A percentile compares a stretch with the other conserved stretches of the same genome.
phyloP scores from a whole-genome alignment of 805 yeast species.

The Komagataella ulmi region DNA sequence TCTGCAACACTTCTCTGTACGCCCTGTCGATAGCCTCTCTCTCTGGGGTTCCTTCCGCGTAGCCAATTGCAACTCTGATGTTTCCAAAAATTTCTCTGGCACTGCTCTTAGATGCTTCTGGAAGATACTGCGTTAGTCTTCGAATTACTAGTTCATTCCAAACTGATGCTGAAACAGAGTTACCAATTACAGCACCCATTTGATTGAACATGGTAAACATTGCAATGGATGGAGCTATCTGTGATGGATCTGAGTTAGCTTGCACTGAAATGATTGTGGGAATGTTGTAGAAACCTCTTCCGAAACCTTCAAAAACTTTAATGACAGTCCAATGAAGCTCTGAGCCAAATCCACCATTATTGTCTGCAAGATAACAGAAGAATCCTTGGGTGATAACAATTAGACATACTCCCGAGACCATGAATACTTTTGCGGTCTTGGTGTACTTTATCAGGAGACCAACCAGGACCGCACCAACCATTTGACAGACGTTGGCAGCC shows the following conservation, averaged over 20 bases:
- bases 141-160: not conserved
- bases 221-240: not conserved
- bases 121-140: not conserved
- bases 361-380: not conserved
- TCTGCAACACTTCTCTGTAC: not conserved
- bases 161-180: not conserved
- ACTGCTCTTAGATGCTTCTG: not conserved
- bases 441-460: not conserved
- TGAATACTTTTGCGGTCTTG: not conserved
- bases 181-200: not conserved
- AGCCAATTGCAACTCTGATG: not conserved
- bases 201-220: not conserved
- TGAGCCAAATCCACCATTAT: not conserved
- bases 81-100: not conserved
- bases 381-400: not conserved
- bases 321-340: not conserved
- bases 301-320: not conserved
- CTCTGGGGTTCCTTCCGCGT: not conserved
- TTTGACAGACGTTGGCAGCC: not conserved
- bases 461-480: not conserved
- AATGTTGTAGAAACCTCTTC: not conserved
- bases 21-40: not conserved
- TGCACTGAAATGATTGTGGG: not conserved
- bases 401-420: not conserved
- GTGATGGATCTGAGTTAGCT: not conserved